Conservation (phyloP, 1,139 yeast species). For the Diutina pseudorugosa region DNA sequence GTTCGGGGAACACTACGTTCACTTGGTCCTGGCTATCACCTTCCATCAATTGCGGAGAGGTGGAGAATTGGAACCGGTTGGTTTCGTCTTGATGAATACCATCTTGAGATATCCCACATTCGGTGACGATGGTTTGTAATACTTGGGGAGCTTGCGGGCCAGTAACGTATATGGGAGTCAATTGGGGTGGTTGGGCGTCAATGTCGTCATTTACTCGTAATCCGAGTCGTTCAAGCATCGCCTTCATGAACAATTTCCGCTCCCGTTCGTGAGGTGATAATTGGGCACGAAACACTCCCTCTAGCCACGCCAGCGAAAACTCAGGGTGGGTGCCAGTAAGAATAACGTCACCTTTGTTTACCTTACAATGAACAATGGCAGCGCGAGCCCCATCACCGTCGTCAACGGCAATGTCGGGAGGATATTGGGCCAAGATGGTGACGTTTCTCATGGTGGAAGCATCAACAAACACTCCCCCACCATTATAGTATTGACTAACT, state of each 20-base stretch:
- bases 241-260: conserved; percentile 44
- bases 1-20: not conserved
- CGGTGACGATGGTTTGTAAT: not conserved
- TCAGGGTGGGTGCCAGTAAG: conserved; percentile 92
- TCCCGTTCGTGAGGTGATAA: conserved; percentile 29
- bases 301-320: conserved; percentile 46
- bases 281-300: conserved; percentile 19
- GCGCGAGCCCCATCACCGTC: conserved; percentile 30
- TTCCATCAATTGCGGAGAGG: not conserved
- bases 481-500: conserved; percentile 51
- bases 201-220: conserved; percentile 47
- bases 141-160: not conserved
- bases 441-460: conserved; percentile 50
- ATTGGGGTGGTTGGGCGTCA: conserved; percentile 42
- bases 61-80: not conserved
- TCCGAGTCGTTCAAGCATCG: conserved; percentile 48
- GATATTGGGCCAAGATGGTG: conserved; percentile 61
- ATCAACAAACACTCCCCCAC: conserved; percentile 79
- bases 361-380: conserved; percentile 52
- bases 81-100: not conserved
- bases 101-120: not conserved
- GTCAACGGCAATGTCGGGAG: conserved; percentile 27
- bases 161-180: conserved; percentile 47
- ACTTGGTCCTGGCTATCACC: not conserved
- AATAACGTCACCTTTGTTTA: conserved; percentile 67